Evolutionary conservation across 805 yeast species (phyloP).

Genomic region (Kluyveromyces wickerhamii): DNA sequence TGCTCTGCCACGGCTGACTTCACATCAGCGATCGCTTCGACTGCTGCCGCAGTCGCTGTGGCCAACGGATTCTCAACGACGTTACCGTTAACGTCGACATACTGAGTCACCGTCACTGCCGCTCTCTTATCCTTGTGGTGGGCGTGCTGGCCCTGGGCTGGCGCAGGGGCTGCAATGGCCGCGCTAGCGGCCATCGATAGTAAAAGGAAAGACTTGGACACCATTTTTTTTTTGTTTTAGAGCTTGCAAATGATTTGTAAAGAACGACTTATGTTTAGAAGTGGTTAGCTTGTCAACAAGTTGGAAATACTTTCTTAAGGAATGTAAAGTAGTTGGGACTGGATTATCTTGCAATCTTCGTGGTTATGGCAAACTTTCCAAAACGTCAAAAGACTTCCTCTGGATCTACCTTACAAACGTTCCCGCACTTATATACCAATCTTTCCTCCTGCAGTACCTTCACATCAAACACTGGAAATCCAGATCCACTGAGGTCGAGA

Average conservation of each 20-base stretch:
- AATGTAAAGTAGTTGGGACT: constrained; percentile 6
- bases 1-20: constrained; percentile 17
- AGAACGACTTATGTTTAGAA: no score
- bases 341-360: background rate
- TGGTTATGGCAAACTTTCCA: background rate
- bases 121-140: constrained; percentile 24
- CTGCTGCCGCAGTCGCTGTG: constrained; percentile 10
- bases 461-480: no score
- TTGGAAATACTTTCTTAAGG: no score
- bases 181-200: constrained; percentile 12
- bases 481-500: no score
- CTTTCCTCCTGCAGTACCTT: no score
- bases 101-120: constrained; percentile 28
- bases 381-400: background rate
- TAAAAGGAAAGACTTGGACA: background rate
- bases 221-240: constrained; percentile 1
- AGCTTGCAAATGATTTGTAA: no score
- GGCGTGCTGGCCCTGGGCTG: constrained; percentile 21
- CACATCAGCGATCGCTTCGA: constrained; percentile 14
- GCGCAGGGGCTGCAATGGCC: constrained; percentile 21
- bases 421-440: no score
- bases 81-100: constrained; percentile 26
- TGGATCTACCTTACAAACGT: no score
- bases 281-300: no score
- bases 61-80: constrained; percentile 11